A percentile compares a stretch with the other conserved stretches of the same genome.
Evolutionary conservation across 331 rosid species (phyloP).

Genomic region (Rhamnella rubrinervis): DNA sequence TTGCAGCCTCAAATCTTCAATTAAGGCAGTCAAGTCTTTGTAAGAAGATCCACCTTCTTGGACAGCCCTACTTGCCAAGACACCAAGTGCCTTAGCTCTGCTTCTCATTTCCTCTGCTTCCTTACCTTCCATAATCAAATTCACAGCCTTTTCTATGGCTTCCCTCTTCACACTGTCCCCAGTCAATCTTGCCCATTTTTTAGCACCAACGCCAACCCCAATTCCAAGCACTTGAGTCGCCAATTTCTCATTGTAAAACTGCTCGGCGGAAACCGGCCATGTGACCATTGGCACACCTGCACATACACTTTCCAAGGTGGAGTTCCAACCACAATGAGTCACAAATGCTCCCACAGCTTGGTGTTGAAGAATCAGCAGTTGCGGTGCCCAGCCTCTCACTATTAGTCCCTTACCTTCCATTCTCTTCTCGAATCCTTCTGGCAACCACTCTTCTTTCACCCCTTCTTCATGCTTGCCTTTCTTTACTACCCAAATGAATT

Average conservation of each 20-base stretch:
- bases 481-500: no score
- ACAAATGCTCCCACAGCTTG: neutral
- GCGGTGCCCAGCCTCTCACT: neutral
- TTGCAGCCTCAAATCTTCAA: no score
- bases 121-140: no score
- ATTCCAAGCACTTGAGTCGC: neutral
- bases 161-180: neutral
- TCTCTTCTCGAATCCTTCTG: no score
- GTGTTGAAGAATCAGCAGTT: neutral
- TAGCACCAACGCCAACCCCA: neutral
- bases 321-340: slow-evolving; percentile 5
- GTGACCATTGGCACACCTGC: slow-evolving; percentile 3
- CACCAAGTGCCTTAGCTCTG: no score
- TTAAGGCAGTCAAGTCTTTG: no score
- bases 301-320: neutral
- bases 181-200: no score
- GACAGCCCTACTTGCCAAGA: no score
- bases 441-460: no score
- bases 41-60: no score
- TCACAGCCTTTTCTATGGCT: neutral
- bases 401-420: neutral
- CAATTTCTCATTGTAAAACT: neutral
- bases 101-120: no score
- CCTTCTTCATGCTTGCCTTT: no score
- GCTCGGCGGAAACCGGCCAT: neutral